phyloP scores from a whole-genome alignment of 345 rosid species.

The Eutrema yunnanense region DNA sequence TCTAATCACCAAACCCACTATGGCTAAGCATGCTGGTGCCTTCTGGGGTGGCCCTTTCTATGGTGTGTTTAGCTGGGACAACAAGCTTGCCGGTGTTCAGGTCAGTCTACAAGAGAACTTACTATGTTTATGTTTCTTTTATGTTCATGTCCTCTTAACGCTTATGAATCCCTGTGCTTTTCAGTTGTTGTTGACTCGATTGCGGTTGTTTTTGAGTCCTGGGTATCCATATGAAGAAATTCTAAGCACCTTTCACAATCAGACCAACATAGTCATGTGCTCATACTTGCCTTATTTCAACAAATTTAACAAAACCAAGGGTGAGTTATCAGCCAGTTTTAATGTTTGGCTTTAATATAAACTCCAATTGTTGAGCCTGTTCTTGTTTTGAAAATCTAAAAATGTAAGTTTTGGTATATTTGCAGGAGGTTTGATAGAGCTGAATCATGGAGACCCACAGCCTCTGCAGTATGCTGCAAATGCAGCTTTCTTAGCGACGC shows the following conservation, averaged over 20 bases:
- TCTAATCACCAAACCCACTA: slow-evolving; percentile 60
- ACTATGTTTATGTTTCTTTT: slow-evolving; percentile 1
- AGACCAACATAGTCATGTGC: slow-evolving; percentile 81
- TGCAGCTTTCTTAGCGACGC: slow-evolving; percentile 84
- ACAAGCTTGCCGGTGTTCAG: slow-evolving; percentile 96
- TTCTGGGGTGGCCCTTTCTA: slow-evolving; percentile 87
- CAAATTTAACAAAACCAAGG: slow-evolving; percentile 66
- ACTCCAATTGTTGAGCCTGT: slow-evolving; percentile 13
- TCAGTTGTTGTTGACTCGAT: slow-evolving; percentile 71
- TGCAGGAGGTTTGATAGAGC: slow-evolving; percentile 77
- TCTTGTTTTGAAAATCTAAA: not conserved
- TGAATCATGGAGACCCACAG: slow-evolving; percentile 94
- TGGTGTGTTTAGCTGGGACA: slow-evolving; percentile 97
- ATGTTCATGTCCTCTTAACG: not conserved
- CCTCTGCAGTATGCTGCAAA: slow-evolving; percentile 89
- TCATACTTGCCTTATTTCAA: slow-evolving; percentile 63
- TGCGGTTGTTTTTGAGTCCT: slow-evolving; percentile 86
- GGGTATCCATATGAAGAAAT: slow-evolving; percentile 95
- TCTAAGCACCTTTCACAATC: slow-evolving; percentile 79
- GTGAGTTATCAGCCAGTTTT: slow-evolving; percentile 30
- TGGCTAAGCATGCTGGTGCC: slow-evolving; percentile 90
- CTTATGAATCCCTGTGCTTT: slow-evolving; percentile 5
- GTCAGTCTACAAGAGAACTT: slow-evolving; percentile 33
- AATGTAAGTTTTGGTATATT: slow-evolving; percentile 1
- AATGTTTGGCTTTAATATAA: not conserved